Conservation (phyloP, 2,329 filamentous ascomycete genomes). For the Aspergillus tamarii region DNA sequence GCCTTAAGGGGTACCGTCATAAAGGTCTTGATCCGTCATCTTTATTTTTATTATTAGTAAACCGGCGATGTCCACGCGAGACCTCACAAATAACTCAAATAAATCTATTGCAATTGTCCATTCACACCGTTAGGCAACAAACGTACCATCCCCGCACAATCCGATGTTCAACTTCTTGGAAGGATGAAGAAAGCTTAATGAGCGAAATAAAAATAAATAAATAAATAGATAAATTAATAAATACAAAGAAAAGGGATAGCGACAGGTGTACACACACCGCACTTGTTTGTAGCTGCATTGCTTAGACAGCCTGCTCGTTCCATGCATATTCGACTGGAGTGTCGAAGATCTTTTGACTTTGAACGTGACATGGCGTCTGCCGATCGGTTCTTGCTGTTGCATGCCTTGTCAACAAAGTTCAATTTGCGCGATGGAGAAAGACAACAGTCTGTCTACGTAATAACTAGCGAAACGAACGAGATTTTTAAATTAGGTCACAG, state of each 20-base stretch:
- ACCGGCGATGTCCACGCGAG: neutral
- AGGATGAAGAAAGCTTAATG: neutral
- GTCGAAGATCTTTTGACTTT: neutral
- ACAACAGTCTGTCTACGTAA: neutral
- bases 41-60: neutral
- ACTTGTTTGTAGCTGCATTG: neutral
- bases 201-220: neutral
- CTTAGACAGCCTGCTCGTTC: conserved; percentile 13
- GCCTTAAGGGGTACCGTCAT: conserved; percentile 6
- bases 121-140: neutral
- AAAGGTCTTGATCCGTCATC: conserved; percentile 5
- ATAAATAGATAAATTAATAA: neutral
- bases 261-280: conserved; percentile 8
- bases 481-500: neutral
- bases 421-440: neutral
- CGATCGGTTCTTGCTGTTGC: conserved; percentile 5
- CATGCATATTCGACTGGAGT: conserved; percentile 15
- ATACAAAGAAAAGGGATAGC: neutral
- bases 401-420: conserved; percentile 4
- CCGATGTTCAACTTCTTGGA: neutral
- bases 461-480: neutral
- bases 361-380: conserved; percentile 19
- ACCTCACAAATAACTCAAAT: conserved; percentile 1
- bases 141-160: neutral
- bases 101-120: neutral